These are phyloP conservation scores for Adiantum capillusveneris DNA, from an alignment of 75 land plant species.

Conservation along the genomic window DNA sequence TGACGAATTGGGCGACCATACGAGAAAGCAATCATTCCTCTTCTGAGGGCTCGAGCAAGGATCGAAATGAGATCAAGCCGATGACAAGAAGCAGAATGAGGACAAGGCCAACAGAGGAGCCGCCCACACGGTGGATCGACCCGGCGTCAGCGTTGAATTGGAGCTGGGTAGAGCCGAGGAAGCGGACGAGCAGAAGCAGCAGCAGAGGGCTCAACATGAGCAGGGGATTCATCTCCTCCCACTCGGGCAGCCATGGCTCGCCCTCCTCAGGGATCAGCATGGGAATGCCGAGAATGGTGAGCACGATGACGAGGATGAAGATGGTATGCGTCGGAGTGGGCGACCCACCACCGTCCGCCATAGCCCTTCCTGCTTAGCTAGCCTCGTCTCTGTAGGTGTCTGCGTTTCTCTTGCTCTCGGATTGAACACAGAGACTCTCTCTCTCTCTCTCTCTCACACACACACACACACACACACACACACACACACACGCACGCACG, in stretches of 20 bases:
- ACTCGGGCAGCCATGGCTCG: background rate
- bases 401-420: too few species aligned
- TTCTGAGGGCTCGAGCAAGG: too few species aligned
- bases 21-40: too few species aligned
- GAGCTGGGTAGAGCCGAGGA: background rate
- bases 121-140: background rate
- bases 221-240: background rate
- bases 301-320: conserved; percentile 1
- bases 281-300: background rate
- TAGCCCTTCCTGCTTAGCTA: too few species aligned
- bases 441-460: too few species aligned
- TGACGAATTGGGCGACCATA: too few species aligned
- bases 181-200: conserved; percentile 1
- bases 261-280: background rate
- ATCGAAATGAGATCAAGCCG: background rate
- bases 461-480: too few species aligned
- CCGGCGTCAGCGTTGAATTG: background rate
- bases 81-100: background rate
- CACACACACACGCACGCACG: too few species aligned
- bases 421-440: too few species aligned
- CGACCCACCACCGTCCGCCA: background rate
- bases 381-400: too few species aligned
- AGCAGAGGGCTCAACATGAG: background rate
- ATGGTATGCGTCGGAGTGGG: background rate
- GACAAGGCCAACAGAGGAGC: background rate